A percentile compares a stretch with the other conserved stretches of the same genome.
Conservation (phyloP, 2,329 filamentous ascomycete species). For the Exophiala lecanii-corni region DNA sequence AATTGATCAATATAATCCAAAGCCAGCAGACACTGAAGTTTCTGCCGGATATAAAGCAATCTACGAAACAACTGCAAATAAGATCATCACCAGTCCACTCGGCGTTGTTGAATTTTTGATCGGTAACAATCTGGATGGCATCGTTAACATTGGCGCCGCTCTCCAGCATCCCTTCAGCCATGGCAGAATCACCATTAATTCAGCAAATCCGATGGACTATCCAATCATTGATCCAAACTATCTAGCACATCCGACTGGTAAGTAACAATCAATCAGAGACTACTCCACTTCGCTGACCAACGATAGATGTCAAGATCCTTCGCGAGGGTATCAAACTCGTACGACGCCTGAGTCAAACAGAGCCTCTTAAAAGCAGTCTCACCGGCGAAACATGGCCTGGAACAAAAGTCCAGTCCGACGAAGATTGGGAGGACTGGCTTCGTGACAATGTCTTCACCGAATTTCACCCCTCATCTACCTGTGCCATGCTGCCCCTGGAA, state of each 20-base stretch:
- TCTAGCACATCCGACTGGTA: constrained; percentile 38
- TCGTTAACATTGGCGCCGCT: constrained; percentile 19
- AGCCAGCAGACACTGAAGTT: constrained; percentile 12
- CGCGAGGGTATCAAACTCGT: constrained; percentile 34
- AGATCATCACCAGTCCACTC: constrained; percentile 18
- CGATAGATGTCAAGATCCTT: constrained; percentile 36
- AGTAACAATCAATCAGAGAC: no score
- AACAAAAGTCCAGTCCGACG: constrained; percentile 20
- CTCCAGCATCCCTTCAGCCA: constrained; percentile 26
- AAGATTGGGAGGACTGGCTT: constrained; percentile 30
- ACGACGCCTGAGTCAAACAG: constrained; percentile 30
- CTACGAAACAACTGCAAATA: constrained; percentile 18
- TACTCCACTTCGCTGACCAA: not conserved
- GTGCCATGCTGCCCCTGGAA: constrained; percentile 43
- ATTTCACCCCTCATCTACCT: constrained; percentile 31
- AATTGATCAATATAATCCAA: constrained; percentile 10
- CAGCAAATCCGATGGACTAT: constrained; percentile 31
- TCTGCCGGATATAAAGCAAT: constrained; percentile 26
- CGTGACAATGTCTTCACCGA: constrained; percentile 21
- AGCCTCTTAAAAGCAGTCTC: constrained; percentile 31
- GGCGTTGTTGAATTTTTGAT: constrained; percentile 26
- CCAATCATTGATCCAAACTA: constrained; percentile 43
- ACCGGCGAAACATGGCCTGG: constrained; percentile 30
- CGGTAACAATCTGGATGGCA: constrained; percentile 27
- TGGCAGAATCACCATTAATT: constrained; percentile 27